Evolutionary conservation across 2,329 filamentous ascomycete genomes (phyloP), one percentile per base, ranked within the genome.

Genomic region (Pseudogymnoascus sp.): DNA sequence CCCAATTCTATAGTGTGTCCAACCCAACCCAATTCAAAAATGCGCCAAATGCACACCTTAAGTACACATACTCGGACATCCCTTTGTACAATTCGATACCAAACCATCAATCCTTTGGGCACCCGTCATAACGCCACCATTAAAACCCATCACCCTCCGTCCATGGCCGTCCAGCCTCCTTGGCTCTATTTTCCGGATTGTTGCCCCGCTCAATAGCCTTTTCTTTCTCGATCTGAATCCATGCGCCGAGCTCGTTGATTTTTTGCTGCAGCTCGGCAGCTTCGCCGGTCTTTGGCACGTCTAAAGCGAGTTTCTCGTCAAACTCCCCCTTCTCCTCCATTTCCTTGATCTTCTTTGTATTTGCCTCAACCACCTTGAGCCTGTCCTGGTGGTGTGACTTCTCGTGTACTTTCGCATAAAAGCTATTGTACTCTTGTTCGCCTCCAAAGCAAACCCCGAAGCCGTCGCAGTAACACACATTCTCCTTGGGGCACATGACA

Each of bases 401-500:
- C 41, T 61, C 40, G 52, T 62, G 65, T 58, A 63, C 63, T 11
- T 65, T 61, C 4, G 65, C 66, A 16, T 65, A 66, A 35, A 60
- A 70, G 2, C 65, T 65, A 12, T 67, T 63, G 31, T 69, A 71
- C 58, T 71, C 65, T 7, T 65, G 49, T 37, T 69, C 66, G 2
- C 66, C 66, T n/a, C 71, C 71, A 65, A 72, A 67, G 71, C 71
- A 73, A 4, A 73, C 64, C 0, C 71, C 71, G 63, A 67, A 73
- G 1, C 69, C 71, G 66, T 73, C 71, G 61, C 71, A 73, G 55
- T 71, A 70, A 28, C 71, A 73, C 0, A 71, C 40, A 63, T 71
- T 65, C 25, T 71, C 68, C 21, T 61, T 49, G 1, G 69, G 67
- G 45, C 71, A 71, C 12, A 69, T 52, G 4, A 68, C 63, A n/a